Evolutionary conservation across 148 eudicot genomes (phyloP).

Genomic region (Camellia japonica): DNA sequence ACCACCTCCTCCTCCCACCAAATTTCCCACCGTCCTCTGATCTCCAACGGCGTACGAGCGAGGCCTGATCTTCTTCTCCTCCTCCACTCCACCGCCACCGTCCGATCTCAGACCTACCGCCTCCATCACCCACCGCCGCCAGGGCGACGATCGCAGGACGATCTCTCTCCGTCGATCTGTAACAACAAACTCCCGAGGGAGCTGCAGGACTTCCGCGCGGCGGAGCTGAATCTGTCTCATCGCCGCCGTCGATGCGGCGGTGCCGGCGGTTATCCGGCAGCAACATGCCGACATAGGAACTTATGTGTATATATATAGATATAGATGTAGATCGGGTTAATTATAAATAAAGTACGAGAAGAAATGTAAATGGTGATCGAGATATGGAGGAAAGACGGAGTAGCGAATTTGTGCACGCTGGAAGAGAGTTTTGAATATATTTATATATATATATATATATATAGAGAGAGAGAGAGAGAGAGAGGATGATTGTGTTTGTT

Average conservation of each 20-base stretch:
- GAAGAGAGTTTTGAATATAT: no score
- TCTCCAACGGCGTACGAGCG: not conserved
- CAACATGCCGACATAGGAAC: slow-evolving; percentile 27
- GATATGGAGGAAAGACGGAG: no score
- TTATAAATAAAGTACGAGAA: no score
- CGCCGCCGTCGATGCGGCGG: slow-evolving; percentile 6
- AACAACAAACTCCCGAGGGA: not conserved
- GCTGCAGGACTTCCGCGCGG: not conserved
- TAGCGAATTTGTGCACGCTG: no score
- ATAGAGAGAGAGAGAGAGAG: no score
- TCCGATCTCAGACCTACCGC: slow-evolving; percentile 14
- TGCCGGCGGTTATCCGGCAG: slow-evolving; percentile 19
- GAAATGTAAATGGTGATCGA: no score
- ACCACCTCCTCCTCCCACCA: slow-evolving; percentile 11
- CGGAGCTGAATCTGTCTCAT: not conserved
- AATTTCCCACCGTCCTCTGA: slow-evolving; percentile 4
- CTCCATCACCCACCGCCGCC: slow-evolving; percentile 17
- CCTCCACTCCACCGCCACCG: slow-evolving; percentile 10
- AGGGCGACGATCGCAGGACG: slow-evolving; percentile 13
- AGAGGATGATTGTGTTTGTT: no score
- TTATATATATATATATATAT: no score
- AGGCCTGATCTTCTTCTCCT: not conserved
- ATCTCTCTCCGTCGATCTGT: slow-evolving; percentile 4
- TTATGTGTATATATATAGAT: no score
- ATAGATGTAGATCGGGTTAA: no score